Conservation (phyloP, 2,329 filamentous ascomycete species). For the Fusarium euwallaceae region DNA sequence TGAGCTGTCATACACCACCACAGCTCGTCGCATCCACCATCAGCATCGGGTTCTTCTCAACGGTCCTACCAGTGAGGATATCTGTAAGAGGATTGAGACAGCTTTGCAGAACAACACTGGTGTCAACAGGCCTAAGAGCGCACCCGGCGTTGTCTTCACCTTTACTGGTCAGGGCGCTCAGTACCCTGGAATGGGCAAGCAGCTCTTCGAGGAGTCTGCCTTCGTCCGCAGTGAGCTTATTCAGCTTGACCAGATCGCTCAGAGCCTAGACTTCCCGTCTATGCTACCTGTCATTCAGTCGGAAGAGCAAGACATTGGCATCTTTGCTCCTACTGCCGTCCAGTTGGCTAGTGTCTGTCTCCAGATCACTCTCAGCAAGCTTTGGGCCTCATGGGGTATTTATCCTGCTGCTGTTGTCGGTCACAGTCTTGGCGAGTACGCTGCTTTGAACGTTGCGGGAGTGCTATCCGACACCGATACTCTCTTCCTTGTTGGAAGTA, state of each 20-base stretch:
- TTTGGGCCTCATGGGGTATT: constrained; percentile 57
- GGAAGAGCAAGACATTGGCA: constrained; percentile 23
- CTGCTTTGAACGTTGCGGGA: constrained; percentile 69
- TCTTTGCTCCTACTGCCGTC: constrained; percentile 39
- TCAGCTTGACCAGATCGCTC: constrained; percentile 49
- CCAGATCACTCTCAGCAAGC: constrained; percentile 58
- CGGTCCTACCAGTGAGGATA: neutral
- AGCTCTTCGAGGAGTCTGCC: constrained; percentile 51
- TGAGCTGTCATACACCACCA: constrained; percentile 64
- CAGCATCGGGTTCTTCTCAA: constrained; percentile 61
- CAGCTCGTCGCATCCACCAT: constrained; percentile 44
- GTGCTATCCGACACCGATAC: constrained; percentile 73
- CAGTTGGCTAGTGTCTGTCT: constrained; percentile 57
- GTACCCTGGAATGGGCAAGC: constrained; percentile 48
- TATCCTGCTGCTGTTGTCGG: constrained; percentile 60
- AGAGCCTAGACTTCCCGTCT: constrained; percentile 54
- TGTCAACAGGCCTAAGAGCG: constrained; percentile 22
- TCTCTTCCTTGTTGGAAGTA: constrained; percentile 72
- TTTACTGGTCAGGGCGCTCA: constrained; percentile 62
- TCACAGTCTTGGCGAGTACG: constrained; percentile 56
- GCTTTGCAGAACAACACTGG: constrained; percentile 23
- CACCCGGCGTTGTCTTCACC: constrained; percentile 49
- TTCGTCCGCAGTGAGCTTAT: constrained; percentile 52
- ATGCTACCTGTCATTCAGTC: constrained; percentile 42
- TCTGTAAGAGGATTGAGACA: constrained; percentile 22